Evolutionary conservation across 2,329 filamentous ascomycete species (phyloP), one percentile per base, ranked within the genome.

Genomic region (Curvularia hawaiiensis): DNA sequence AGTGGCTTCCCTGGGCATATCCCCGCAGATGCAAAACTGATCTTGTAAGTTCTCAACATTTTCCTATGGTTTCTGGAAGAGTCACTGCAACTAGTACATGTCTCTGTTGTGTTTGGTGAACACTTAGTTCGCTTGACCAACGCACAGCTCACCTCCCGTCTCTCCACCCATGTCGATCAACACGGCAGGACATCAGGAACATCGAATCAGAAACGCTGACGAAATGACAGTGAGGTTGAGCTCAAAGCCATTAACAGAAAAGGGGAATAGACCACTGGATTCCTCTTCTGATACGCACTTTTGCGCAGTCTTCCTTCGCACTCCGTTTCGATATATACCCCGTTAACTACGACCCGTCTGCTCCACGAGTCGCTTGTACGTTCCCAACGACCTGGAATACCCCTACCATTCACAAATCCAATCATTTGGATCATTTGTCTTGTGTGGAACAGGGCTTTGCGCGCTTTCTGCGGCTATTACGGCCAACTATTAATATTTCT

Each of bases 1-100:
- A 92, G 90, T 67, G 92, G 91, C 54, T 95, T 93, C 81, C 86
- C 89, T 33, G 88, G 87, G 56, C 82, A 88, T 70, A 96, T 96
- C 62, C 92, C 92, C 60, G 78, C 87, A 39, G 85, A 89, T 69
- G 80, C 91, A n/a, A 86, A 83, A 64, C 83, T 96, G 61, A 84
- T 96, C 80, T 96, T 96, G 91, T 95, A 84, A 83, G 90, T 86
- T 24, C 35, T 54, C 48, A 62, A 62, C 20, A 33, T 46, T 33
- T 24, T 24, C 39, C 53, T 39, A 30, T 41, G n/a, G 35, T 50
- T n/a, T 43, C 43, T 12, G 31, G 20, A 35, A 53, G n/a, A 48
- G 22, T 48, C 52, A 55, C 53, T 24, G 44, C 35, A 26, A 26
- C 39, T 11, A 49, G 10, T 44, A 20, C 44, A 30, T 47, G 43